phyloP scores from a whole-genome alignment of 176 grass and related monocot species.

The Canna indica region DNA sequence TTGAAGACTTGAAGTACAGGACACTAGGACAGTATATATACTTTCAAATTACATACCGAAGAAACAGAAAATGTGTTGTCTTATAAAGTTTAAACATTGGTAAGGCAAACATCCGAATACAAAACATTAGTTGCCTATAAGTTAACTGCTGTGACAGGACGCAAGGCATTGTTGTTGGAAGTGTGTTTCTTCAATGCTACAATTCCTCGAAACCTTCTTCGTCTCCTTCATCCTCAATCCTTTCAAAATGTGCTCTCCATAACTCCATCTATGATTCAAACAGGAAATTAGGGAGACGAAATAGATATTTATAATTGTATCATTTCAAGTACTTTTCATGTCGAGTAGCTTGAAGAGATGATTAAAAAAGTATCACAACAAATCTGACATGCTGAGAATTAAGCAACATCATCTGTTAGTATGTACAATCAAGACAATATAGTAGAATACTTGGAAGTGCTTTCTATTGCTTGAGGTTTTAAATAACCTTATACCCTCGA shows the following conservation, averaged over 20 bases:
- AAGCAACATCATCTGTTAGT: too few species aligned
- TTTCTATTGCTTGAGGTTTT: neutral
- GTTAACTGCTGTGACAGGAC: too few species aligned
- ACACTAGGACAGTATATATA: too few species aligned
- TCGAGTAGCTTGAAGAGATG: neutral
- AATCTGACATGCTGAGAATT: neutral
- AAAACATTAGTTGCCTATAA: too few species aligned
- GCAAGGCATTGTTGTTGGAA: too few species aligned
- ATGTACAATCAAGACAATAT: neutral
- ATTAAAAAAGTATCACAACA: neutral
- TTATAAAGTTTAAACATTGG: too few species aligned
- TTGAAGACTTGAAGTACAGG: too few species aligned
- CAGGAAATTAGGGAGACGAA: neutral
- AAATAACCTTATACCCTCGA: neutral
- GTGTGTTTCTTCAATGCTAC: neutral
- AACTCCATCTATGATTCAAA: conserved; percentile 14
- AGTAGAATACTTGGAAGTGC: neutral
- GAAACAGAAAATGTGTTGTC: too few species aligned
- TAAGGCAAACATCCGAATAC: too few species aligned
- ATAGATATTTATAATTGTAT: neutral
- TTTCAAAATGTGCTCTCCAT: conserved; percentile 20
- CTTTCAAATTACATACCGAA: too few species aligned
- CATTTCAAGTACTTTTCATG: too few species aligned
- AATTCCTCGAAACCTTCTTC: conserved; percentile 29
- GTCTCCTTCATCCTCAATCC: conserved; percentile 24